Conservation (phyloP, 352 stramenopile species). For the Phytophthora agathidicida region DNA sequence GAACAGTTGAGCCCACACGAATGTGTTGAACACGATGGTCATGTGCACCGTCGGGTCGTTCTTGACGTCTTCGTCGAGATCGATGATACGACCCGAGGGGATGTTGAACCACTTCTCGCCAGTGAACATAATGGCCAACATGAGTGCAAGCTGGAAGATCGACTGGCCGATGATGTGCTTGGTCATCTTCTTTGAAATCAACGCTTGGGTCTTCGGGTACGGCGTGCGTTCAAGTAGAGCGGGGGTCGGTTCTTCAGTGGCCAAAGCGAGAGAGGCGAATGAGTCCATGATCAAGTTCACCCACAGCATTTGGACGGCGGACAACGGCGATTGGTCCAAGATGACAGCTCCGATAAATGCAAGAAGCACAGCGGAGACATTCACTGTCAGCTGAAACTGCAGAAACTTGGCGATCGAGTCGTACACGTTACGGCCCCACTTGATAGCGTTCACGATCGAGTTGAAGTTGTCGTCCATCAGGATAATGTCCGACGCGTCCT, state of each 20-base stretch:
- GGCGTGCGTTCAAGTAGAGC: constrained; percentile 87
- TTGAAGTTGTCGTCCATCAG: constrained; percentile 96
- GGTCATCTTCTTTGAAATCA: constrained; percentile 94
- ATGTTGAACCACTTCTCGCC: constrained; percentile 50
- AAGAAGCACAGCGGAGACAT: constrained; percentile 91
- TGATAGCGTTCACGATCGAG: constrained; percentile 95
- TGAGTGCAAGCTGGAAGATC: constrained; percentile 86
- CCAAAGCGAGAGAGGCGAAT: constrained; percentile 93
- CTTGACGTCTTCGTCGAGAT: constrained; percentile 50
- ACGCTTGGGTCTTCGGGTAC: constrained; percentile 84
- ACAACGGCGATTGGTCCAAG: constrained; percentile 77
- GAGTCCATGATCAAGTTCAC: constrained; percentile 98
- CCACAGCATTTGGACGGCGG: constrained; percentile 96
- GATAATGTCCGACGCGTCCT: constrained; percentile 95
- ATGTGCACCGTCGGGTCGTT: constrained; percentile 85
- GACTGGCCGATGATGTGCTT: constrained; percentile 94
- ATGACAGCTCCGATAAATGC: constrained; percentile 83
- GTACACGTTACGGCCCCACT: constrained; percentile 97
- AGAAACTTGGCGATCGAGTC: constrained; percentile 98
- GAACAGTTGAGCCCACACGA: constrained; percentile 95
- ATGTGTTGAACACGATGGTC: constrained; percentile 96
- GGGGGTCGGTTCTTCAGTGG: constrained; percentile 89
- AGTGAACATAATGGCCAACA: constrained; percentile 82
- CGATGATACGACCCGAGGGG: constrained; percentile 29
- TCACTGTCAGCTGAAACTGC: constrained; percentile 97